These are phyloP conservation scores for Chlamydomonas sp. DNA, from an alignment of 139 green algal species.

Conservation along the genomic window DNA sequence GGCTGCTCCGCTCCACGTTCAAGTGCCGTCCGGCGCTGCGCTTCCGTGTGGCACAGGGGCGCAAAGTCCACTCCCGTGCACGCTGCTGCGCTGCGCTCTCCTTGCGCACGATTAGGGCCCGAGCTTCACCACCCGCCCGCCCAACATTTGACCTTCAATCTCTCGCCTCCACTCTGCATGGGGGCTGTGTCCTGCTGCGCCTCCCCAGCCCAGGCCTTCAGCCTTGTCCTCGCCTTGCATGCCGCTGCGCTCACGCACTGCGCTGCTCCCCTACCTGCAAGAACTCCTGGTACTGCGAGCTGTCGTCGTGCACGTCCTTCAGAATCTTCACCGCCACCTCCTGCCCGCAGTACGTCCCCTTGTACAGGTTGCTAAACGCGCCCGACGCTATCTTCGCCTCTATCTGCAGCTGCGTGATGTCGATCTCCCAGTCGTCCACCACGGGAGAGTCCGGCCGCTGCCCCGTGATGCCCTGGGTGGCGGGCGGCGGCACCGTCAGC, in stretches of 20 bases:
- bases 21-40: no score
- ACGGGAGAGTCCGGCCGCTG: slow-evolving; percentile 42
- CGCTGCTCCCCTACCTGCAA: slow-evolving; percentile 66
- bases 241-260: neutral
- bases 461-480: neutral
- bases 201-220: no score
- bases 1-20: no score
- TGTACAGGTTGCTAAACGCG: slow-evolving; percentile 96
- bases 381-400: slow-evolving; percentile 87
- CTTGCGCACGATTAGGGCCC: no score
- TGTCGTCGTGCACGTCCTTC: slow-evolving; percentile 89
- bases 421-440: slow-evolving; percentile 97
- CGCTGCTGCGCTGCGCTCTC: no score
- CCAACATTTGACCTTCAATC: no score
- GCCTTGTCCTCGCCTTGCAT: neutral
- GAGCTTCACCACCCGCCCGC: no score
- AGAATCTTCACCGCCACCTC: slow-evolving; percentile 99
- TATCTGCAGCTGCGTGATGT: slow-evolving; percentile 89
- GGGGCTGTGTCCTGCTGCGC: no score
- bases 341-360: slow-evolving; percentile 95
- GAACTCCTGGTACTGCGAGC: slow-evolving; percentile 93
- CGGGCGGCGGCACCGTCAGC: no score
- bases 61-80: no score
- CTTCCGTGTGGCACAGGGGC: no score
- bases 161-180: no score